A percentile compares a stretch with the other conserved stretches of the same genome.
Conservation (phyloP, 2,329 filamentous ascomycete genomes). For the Claviceps purpurea region DNA sequence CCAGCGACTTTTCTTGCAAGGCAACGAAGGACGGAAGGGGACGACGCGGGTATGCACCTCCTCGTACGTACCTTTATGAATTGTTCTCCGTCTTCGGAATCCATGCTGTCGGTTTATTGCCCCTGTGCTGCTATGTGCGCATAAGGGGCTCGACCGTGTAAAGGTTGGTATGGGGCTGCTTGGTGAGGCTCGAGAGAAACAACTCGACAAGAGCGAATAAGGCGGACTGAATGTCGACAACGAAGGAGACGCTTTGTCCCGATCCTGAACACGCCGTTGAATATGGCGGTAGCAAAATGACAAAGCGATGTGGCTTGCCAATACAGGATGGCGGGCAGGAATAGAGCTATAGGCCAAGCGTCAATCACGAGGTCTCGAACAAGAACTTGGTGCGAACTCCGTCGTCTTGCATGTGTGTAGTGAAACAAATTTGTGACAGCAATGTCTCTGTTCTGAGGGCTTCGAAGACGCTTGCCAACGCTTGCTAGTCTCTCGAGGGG, state of each 20-base stretch:
- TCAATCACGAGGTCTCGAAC: not conserved
- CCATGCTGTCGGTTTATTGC: constrained; percentile 40
- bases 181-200: not conserved
- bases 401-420: not conserved
- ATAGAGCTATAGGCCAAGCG: not conserved
- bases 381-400: not conserved
- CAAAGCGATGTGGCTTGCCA: not conserved
- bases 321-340: not conserved
- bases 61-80: constrained; percentile 64
- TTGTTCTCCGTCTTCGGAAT: constrained; percentile 78
- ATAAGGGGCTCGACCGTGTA: not conserved
- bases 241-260: not conserved
- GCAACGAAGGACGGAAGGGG: not conserved
- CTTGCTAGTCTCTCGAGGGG: not conserved
- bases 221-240: not conserved
- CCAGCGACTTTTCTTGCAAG: not conserved
- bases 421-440: not conserved
- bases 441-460: not conserved
- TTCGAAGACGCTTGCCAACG: constrained; percentile 2
- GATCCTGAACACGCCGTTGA: not conserved
- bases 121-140: constrained; percentile 6
- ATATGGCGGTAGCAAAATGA: not conserved
- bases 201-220: not conserved
- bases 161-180: not conserved
- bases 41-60: not conserved